Base-by-base conservation (phyloP, 768 basidiomycete genomes). In the Cyathus striatus region DNA sequence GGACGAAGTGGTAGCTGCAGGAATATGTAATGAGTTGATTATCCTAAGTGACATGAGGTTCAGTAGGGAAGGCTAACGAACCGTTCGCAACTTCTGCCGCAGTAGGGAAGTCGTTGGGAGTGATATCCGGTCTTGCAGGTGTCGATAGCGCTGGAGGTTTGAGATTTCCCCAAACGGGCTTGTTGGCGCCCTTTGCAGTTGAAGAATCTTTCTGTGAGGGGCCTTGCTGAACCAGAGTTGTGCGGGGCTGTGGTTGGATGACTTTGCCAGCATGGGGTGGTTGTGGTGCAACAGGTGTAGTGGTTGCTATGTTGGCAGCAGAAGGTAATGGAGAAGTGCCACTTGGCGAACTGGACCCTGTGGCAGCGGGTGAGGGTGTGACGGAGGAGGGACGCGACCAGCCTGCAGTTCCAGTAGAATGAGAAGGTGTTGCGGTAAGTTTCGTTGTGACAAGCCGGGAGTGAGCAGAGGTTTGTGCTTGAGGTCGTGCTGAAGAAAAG, bases 31-130 rank as follows among this genome's bases (percentile, higher is more conserved):
- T n/a, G n/a, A n/a, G n/a, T n/a, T n/a, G n/a, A n/a, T n/a, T n/a
- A n/a, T n/a, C n/a, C n/a, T n/a, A n/a, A n/a, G n/a, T n/a, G n/a
- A n/a, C n/a, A n/a, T n/a, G n/a, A n/a, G n/a, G n/a, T n/a, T n/a
- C n/a, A n/a, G n/a, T n/a, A n/a, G n/a, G n/a, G n/a, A n/a, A n/a
- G n/a, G n/a, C 41, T 25, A 17, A 69, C 78, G 53, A 51, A 85
- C 90, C 85, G 68, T 85, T 83, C 5, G 90, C 90, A 34, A 92
- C 91, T 68, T 99, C 96, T 26, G 90, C 91, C 36, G 95, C 93
- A 4, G 96, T 99, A 5, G 96, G 96, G 58, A 99, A 99, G 49
- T 98, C 94, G 44, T 68, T 76, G 27, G 68, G 62, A 34, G 66
- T 61, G 39, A 66, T 61, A 34, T 81, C 76, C 2, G 65, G 57